Evolutionary conservation across 2,329 filamentous ascomycete genomes (phyloP).

Genomic region (Waltergamsia citrina): DNA sequence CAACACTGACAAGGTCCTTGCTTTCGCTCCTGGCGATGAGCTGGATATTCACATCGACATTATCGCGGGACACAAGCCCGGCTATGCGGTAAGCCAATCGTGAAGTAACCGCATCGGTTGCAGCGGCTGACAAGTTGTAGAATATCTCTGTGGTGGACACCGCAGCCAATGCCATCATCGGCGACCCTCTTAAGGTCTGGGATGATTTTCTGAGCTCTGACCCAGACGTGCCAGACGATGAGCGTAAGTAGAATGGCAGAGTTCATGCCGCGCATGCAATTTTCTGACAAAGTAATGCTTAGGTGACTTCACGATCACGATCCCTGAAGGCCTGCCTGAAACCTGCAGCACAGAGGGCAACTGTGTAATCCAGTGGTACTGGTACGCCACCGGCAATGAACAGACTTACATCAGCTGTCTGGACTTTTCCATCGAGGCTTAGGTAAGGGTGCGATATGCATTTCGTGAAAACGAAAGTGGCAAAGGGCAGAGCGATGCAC

Average conservation of each 20-base stretch:
- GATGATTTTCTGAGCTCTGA: conserved; percentile 12
- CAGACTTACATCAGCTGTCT: conserved; percentile 57
- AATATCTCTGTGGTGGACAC: conserved; percentile 51
- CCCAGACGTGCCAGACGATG: conserved; percentile 9
- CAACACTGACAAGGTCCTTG: conserved; percentile 31
- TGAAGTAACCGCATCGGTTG: too few species aligned
- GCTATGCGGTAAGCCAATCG: conserved; percentile 18
- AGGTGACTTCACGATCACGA: conserved; percentile 40
- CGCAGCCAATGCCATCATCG: conserved; percentile 40
- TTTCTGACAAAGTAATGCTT: background rate
- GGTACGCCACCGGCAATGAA: conserved; percentile 42
- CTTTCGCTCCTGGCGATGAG: conserved; percentile 29
- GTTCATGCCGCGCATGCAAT: background rate
- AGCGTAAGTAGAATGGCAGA: conserved; percentile 9
- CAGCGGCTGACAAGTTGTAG: background rate
- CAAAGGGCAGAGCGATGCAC: too few species aligned
- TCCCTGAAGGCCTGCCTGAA: conserved; percentile 33
- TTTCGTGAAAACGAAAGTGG: too few species aligned
- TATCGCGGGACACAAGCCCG: conserved; percentile 31
- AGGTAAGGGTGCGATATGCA: too few species aligned
- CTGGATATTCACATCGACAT: conserved; percentile 29
- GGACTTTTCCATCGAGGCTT: conserved; percentile 41
- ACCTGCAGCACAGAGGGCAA: conserved; percentile 39
- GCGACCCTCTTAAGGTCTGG: conserved; percentile 37
- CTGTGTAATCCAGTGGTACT: conserved; percentile 52